A percentile compares a stretch with the other conserved stretches of the same genome.
These are phyloP conservation scores for Aspergillus carlsbadensis DNA, from an alignment of 495 filamentous ascomycete genomes.

Conservation along the genomic window DNA sequence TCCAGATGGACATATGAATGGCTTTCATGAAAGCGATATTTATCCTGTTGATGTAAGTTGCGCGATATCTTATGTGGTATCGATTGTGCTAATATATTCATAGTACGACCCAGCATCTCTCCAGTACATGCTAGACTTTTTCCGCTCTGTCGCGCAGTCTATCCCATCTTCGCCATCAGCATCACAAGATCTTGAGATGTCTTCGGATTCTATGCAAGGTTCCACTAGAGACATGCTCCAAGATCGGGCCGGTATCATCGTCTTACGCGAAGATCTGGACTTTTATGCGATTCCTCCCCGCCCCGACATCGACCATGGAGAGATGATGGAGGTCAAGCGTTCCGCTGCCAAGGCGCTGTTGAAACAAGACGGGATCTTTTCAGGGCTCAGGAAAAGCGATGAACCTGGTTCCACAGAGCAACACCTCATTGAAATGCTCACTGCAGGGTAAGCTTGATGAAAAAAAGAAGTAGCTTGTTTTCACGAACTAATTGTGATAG, in stretches of 20 bases:
- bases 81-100: conserved; percentile 55
- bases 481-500: conserved; percentile 44
- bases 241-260: conserved; percentile 94
- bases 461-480: not conserved
- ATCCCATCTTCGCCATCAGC: conserved; percentile 73
- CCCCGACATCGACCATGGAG: conserved; percentile 75
- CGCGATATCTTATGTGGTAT: conserved; percentile 25
- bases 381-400: conserved; percentile 88
- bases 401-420: conserved; percentile 96
- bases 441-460: conserved; percentile 76
- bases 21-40: conserved; percentile 87
- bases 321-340: conserved; percentile 96
- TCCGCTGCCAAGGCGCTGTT: conserved; percentile 85
- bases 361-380: conserved; percentile 94
- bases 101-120: conserved; percentile 95
- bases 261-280: conserved; percentile 92
- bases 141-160: conserved; percentile 89
- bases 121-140: conserved; percentile 99
- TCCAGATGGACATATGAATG: conserved; percentile 93
- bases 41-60: conserved; percentile 95
- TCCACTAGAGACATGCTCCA: conserved; percentile 74
- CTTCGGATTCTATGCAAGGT: conserved; percentile 67
- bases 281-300: conserved; percentile 96
- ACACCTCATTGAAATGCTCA: conserved; percentile 99
- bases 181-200: conserved; percentile 60